Base-by-base conservation (phyloP, 345 rosid species). In the Turritis glabra region DNA sequence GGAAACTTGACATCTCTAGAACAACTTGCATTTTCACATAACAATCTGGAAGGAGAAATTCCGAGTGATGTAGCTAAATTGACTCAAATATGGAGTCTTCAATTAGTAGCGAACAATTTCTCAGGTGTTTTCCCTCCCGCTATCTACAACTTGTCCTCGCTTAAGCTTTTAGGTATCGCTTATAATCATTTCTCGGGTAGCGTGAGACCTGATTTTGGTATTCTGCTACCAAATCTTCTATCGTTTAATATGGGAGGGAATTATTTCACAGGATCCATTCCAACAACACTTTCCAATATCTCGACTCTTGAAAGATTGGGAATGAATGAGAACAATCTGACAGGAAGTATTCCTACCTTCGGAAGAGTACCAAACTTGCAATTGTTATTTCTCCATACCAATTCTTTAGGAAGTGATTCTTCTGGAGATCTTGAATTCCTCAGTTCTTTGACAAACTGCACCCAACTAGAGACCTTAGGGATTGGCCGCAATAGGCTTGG, bases 1-100 rank as follows among this genome's bases (percentile, higher is more conserved):
- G 69, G 69, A 29, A 64, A 64, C 68, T 44, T 64, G 18, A 64
- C 68, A n/a, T n/a, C n/a, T n/a, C n/a, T n/a, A n/a, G n/a, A n/a
- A n/a, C n/a, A n/a, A n/a, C n/a, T n/a, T n/a, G n/a, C n/a, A n/a
- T n/a, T n/a, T n/a, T n/a, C n/a, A n/a, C n/a, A n/a, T n/a, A n/a
- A n/a, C n/a, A n/a, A n/a, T n/a, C n/a, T n/a, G n/a, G n/a, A n/a
- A n/a, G n/a, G n/a, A n/a, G n/a, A n/a, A n/a, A n/a, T n/a, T n/a
- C n/a, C n/a, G n/a, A n/a, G n/a, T n/a, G n/a, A n/a, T n/a, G n/a
- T n/a, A n/a, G n/a, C n/a, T n/a, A n/a, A n/a, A n/a, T n/a, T n/a
- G n/a, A n/a, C n/a, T n/a, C n/a, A n/a, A n/a, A n/a, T n/a, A n/a
- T n/a, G n/a, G n/a, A n/a, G n/a, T n/a, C n/a, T n/a, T n/a, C n/a